A percentile compares a stretch with the other conserved stretches of the same genome.
Evolutionary conservation across 1,284 basidiomycete species (phyloP).

Genomic region (Irpex rosettiformis): DNA sequence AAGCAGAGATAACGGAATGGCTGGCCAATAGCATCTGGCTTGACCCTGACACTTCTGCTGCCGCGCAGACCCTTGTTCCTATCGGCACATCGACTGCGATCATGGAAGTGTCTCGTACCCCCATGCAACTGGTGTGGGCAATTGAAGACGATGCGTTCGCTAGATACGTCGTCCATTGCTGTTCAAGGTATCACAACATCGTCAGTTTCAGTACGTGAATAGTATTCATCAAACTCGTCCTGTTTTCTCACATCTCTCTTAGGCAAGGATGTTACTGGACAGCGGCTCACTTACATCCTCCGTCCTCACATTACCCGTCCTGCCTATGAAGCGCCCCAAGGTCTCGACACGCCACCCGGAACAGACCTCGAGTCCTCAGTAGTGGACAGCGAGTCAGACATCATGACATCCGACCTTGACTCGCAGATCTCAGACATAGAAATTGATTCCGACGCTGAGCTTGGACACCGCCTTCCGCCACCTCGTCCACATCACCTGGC

Average conservation of each 20-base stretch:
- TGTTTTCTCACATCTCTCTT: background rate
- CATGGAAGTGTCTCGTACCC: slow-evolving; percentile 60
- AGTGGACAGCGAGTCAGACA: slow-evolving; percentile 45
- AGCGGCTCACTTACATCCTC: slow-evolving; percentile 70
- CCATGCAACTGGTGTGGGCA: slow-evolving; percentile 67
- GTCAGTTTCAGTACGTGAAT: slow-evolving; percentile 78
- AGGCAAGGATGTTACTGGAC: slow-evolving; percentile 67
- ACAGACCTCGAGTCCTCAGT: slow-evolving; percentile 49
- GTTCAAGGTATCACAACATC: slow-evolving; percentile 72
- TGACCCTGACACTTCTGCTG: slow-evolving; percentile 40
- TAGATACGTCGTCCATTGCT: slow-evolving; percentile 76
- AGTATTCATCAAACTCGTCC: slow-evolving; percentile 14
- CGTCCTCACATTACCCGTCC: slow-evolving; percentile 70
- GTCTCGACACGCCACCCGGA: slow-evolving; percentile 66
- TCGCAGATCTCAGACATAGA: slow-evolving; percentile 43
- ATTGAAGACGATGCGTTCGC: slow-evolving; percentile 67
- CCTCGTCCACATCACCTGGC: slow-evolving; percentile 2
- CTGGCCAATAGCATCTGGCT: slow-evolving; percentile 51
- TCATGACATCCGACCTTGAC: slow-evolving; percentile 47
- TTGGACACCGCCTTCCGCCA: background rate
- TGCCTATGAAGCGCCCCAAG: slow-evolving; percentile 31
- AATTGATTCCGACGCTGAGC: slow-evolving; percentile 24
- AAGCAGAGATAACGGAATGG: slow-evolving; percentile 63
- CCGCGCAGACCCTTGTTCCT: slow-evolving; percentile 34
- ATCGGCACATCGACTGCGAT: slow-evolving; percentile 54